Evolutionary conservation across 2,329 filamentous ascomycete species (phyloP), one percentile per base, ranked within the genome.

Genomic region (Colletotrichum musae): DNA sequence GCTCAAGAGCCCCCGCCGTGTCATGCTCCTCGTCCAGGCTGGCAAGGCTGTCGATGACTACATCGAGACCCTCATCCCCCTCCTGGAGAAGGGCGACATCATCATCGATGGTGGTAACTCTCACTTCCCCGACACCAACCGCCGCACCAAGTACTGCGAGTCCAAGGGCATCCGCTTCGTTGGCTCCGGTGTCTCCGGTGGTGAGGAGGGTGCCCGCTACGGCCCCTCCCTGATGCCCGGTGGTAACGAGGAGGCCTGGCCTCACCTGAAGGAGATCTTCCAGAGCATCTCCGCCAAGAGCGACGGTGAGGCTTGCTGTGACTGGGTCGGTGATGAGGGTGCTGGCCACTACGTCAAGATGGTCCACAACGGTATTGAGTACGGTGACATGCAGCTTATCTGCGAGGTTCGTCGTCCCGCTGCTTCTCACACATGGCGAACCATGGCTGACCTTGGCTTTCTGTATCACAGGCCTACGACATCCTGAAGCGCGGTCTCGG

Each of bases 321-420:
- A 99, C 86, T 99, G 96, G 96, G 96, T 99, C 78, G 96, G 96
- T 87, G 96, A 98, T 86, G 94, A 98, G 85, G 96, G 96, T 91
- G 94, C 96, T 86, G 96, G 96, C 78, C 96, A 99, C 92, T 99
- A 98, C 89, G 95, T 99, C 88, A 99, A 99, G 93, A 99, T 99
- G 96, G 96, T 99, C 73, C 96, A 99, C 92, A 99, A 99, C 87
- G 96, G 96, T 90, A 99, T 99, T 78, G 96, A 99, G 88, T 99
- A 99, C 83, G 96, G 96, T 91, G 96, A 99, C 87, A 99, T 99
- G 96, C 96, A 99, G 89, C 90, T 99, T 80, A 99, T 99, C 83
- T 97, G 93, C 85, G 96, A 99, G 92, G 95, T 97, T 86, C 77
- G 89, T 68, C 28, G 4, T 3, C 28, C 2, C 10, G 3, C 0